Evolutionary conservation across 371 early-diverging fungal species (phyloP).

Genomic region (Globomyces sp.): DNA sequence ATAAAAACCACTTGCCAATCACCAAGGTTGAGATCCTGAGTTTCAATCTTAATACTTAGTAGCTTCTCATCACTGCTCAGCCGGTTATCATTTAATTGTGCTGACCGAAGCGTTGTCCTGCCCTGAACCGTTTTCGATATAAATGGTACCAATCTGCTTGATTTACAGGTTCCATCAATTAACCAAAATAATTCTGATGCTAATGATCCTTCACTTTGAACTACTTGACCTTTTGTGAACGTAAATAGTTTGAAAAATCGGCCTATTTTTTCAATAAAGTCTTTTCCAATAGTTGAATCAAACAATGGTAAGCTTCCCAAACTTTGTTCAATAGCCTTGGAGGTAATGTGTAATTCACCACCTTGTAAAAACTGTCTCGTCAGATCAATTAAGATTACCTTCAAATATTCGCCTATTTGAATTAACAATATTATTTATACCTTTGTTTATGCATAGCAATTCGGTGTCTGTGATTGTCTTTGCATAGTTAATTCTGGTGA

Average conservation of each 20-base stretch:
- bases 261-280: background rate
- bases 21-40: background rate
- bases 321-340: no score
- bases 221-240: background rate
- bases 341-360: no score
- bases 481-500: no score
- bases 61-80: background rate
- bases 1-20: background rate
- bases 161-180: conserved; percentile 8
- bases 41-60: background rate
- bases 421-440: no score
- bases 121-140: background rate
- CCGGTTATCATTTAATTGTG: background rate
- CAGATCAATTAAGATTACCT: no score
- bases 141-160: background rate
- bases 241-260: conserved; percentile 7
- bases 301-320: no score
- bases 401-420: no score
- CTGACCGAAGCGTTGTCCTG: background rate
- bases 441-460: no score
- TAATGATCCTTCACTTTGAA: background rate
- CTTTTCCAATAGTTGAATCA: background rate
- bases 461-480: no score
- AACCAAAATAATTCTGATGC: conserved; percentile 3
- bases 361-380: no score